These are phyloP conservation scores for Cystobasidium onofrii DNA, from an alignment of 768 basidiomycete genomes.

Conservation along the genomic window DNA sequence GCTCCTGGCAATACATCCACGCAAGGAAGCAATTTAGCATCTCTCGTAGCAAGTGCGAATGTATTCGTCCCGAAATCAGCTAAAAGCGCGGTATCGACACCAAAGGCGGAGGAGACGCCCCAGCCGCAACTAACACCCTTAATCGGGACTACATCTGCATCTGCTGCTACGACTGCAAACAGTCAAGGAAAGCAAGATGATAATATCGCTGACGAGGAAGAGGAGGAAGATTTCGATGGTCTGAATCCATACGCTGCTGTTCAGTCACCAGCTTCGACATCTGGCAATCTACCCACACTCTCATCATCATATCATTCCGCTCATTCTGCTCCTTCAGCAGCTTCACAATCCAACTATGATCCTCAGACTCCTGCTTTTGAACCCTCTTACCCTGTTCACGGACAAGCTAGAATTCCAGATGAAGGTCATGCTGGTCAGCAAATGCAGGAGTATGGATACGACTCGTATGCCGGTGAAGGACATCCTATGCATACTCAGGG, in stretches of 20 bases:
- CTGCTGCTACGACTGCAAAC: not conserved
- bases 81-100: slow-evolving; percentile 11
- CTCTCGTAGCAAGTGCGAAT: slow-evolving; percentile 12
- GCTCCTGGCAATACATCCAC: not conserved
- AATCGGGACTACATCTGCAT: not conserved
- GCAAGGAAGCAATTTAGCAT: not conserved
- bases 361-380: not conserved
- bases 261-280: slow-evolving; percentile 2
- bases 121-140: not conserved
- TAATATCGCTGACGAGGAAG: not conserved
- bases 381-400: slow-evolving; percentile 5
- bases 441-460: slow-evolving; percentile 3
- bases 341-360: not conserved
- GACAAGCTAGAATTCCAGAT: slow-evolving; percentile 3
- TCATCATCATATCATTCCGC: slow-evolving; percentile 5
- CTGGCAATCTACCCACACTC: not conserved
- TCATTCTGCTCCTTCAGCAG: not conserved
- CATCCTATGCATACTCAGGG: not conserved
- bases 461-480: not conserved
- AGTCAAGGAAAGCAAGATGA: not conserved
- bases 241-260: slow-evolving; percentile 24
- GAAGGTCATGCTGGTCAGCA: slow-evolving; percentile 2
- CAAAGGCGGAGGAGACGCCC: not conserved
- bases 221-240: slow-evolving; percentile 18
- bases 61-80: slow-evolving; percentile 20